These are phyloP conservation scores for Vigna mungo DNA, from an alignment of 306 rosid genomes.

Conservation along the genomic window DNA sequence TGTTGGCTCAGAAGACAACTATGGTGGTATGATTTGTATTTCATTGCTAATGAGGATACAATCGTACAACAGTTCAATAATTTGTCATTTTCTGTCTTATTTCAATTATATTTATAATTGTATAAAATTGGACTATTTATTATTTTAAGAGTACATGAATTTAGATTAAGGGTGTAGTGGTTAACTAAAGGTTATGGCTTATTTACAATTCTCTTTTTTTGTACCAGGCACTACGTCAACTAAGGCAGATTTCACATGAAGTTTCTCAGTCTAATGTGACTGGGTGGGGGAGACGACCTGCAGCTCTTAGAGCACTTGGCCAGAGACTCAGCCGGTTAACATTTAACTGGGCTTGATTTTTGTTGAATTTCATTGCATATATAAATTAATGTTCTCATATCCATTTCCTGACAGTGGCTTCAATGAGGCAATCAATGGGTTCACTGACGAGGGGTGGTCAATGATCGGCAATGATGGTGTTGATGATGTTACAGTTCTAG, in stretches of 20 bases:
- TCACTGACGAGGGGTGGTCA: constrained; percentile 97
- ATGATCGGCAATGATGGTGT: constrained; percentile 91
- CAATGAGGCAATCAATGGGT: constrained; percentile 94
- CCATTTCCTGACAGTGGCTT: constrained; percentile 73
- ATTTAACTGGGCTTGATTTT: constrained; percentile 19
- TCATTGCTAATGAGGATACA: constrained; percentile 2
- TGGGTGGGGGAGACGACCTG: constrained; percentile 99
- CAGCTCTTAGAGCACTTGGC: constrained; percentile 88
- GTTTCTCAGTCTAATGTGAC: constrained; percentile 89
- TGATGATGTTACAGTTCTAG: constrained; percentile 89
- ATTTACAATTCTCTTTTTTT: neutral
- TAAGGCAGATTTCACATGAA: constrained; percentile 94
- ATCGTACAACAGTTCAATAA: neutral
- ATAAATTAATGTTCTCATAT: constrained; percentile 44
- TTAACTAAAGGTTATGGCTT: neutral
- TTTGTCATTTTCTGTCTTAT: constrained; percentile 1
- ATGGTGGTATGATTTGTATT: constrained; percentile 74
- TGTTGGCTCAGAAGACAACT: constrained; percentile 92
- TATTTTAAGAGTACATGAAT: constrained; percentile 3
- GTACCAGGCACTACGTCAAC: constrained; percentile 86
- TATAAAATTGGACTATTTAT: constrained; percentile 26
- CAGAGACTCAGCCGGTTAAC: constrained; percentile 89
- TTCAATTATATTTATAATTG: neutral
- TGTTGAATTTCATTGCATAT: neutral
- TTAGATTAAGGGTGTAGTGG: neutral